phyloP scores from a whole-genome alignment of 192 early-diverging fungal genomes.

The Entophlyctis helioformis region DNA sequence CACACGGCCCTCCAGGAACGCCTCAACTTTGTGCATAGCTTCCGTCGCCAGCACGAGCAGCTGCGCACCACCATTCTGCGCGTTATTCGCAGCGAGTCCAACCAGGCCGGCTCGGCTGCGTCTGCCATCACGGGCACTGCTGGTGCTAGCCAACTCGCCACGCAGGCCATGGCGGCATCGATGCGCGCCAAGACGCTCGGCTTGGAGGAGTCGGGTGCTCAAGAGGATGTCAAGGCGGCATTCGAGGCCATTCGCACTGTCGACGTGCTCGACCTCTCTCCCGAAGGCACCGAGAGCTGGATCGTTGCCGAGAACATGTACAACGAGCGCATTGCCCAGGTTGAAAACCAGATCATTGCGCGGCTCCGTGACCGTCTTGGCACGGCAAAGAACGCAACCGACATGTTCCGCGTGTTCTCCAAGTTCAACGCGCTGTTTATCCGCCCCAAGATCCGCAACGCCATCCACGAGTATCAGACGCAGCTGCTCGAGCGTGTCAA shows the following conservation, averaged over 20 bases:
- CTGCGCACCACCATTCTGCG: conserved; percentile 90
- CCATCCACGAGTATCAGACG: conserved; percentile 98
- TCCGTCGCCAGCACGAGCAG: conserved; percentile 96
- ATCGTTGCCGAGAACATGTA: conserved; percentile 78
- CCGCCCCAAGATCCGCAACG: conserved; percentile 97
- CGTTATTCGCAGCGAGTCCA: conserved; percentile 62
- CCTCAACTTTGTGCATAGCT: conserved; percentile 74
- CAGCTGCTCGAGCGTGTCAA: conserved; percentile 97
- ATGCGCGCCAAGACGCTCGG: conserved; percentile 38
- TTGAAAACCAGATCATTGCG: conserved; percentile 97
- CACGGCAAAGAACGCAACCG: conserved; percentile 89
- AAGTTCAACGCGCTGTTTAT: conserved; percentile 99
- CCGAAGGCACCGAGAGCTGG: conserved; percentile 91
- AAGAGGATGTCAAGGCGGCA: conserved; percentile 79
- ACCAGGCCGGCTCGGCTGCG: background rate
- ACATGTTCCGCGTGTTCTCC: conserved; percentile 99
- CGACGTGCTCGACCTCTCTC: conserved; percentile 88
- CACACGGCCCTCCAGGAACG: conserved; percentile 93
- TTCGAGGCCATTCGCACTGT: conserved; percentile 88
- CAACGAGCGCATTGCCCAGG: conserved; percentile 86
- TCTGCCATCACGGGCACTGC: too few species aligned
- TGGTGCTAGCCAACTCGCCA: too few species aligned
- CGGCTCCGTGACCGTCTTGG: conserved; percentile 86
- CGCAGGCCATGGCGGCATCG: conserved; percentile 9
- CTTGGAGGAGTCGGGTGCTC: conserved; percentile 59